A percentile compares a stretch with the other conserved stretches of the same genome.
These are phyloP conservation scores for Alternaria longipes DNA, from an alignment of 2,329 filamentous ascomycete species.

Conservation along the genomic window DNA sequence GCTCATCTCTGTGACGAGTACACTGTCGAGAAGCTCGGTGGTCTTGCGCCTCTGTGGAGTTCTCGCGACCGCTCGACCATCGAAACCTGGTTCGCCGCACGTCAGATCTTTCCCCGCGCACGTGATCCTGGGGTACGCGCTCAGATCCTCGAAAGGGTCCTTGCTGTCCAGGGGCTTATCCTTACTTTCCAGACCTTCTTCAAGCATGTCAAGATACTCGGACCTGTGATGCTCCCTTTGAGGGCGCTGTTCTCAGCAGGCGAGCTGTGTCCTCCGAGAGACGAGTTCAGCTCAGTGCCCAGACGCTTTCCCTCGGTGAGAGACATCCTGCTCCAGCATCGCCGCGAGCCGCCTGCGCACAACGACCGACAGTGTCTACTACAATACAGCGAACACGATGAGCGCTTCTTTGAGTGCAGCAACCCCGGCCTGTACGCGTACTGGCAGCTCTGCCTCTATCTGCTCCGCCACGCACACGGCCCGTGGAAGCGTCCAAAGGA, in stretches of 20 bases:
- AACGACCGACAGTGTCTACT: conserved; percentile 5
- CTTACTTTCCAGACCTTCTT: conserved; percentile 22
- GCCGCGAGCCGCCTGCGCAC: background rate
- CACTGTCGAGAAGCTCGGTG: conserved; percentile 17
- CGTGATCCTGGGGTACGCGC: conserved; percentile 8
- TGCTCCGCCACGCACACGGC: conserved; percentile 4
- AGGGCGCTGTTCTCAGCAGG: conserved; percentile 11
- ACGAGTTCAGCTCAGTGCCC: conserved; percentile 4
- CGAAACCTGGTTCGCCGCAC: conserved; percentile 8
- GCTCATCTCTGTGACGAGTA: conserved; percentile 14
- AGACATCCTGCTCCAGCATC: conserved; percentile 17
- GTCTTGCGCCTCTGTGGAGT: conserved; percentile 16
- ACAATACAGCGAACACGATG: conserved; percentile 11
- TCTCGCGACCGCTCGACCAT: conserved; percentile 10
- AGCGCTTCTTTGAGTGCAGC: conserved; percentile 8
- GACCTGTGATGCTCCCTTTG: conserved; percentile 16
- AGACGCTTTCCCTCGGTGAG: conserved; percentile 17
- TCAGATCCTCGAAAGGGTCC: conserved; percentile 12
- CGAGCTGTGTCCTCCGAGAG: conserved; percentile 11
- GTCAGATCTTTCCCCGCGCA: conserved; percentile 15
- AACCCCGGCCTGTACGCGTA: conserved; percentile 13
- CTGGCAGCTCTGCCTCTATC: conserved; percentile 21
- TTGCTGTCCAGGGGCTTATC: conserved; percentile 14
- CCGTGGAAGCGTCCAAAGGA: background rate
- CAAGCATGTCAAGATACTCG: conserved; percentile 20